Evolutionary conservation across 495 filamentous ascomycete genomes (phyloP).

Genomic region (Aspergillus bridgeri): DNA sequence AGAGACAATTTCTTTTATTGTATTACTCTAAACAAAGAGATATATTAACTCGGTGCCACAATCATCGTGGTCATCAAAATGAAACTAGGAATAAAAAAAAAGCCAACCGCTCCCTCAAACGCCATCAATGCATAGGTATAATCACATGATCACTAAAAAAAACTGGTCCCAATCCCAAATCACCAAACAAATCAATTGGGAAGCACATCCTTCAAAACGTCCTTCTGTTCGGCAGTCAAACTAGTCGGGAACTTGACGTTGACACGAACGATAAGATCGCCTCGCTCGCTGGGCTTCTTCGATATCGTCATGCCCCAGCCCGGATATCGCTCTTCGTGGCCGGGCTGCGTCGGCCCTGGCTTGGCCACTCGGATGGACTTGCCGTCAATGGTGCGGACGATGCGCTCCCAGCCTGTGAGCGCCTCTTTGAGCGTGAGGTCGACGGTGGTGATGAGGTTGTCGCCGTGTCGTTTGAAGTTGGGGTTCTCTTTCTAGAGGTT

Average conservation of each 20-base stretch:
- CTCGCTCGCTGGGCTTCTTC: constrained; percentile 78
- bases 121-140: constrained; percentile 28
- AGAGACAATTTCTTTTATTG: not conserved
- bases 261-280: constrained; percentile 84
- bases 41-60: constrained; percentile 2
- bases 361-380: constrained; percentile 74
- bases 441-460: constrained; percentile 74
- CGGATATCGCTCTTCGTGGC: constrained; percentile 76
- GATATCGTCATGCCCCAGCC: constrained; percentile 85
- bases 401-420: constrained; percentile 90
- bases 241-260: constrained; percentile 85
- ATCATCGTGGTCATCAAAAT: constrained; percentile 12
- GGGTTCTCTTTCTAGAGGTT: constrained; percentile 73
- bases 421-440: constrained; percentile 91
- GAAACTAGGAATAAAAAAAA: not conserved
- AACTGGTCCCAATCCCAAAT: no score
- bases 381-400: constrained; percentile 89
- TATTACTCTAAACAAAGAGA: not conserved
- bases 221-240: constrained; percentile 73
- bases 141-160: constrained; percentile 6
- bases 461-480: constrained; percentile 76
- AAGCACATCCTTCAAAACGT: constrained; percentile 72
- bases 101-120: constrained; percentile 24
- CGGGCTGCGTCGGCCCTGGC: constrained; percentile 79
- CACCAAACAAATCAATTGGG: constrained; percentile 22